A percentile compares a stretch with the other conserved stretches of the same genome.
Evolutionary conservation across 78 protist genomes (phyloP).

Genomic region (Blattamonas nauphoetae): DNA sequence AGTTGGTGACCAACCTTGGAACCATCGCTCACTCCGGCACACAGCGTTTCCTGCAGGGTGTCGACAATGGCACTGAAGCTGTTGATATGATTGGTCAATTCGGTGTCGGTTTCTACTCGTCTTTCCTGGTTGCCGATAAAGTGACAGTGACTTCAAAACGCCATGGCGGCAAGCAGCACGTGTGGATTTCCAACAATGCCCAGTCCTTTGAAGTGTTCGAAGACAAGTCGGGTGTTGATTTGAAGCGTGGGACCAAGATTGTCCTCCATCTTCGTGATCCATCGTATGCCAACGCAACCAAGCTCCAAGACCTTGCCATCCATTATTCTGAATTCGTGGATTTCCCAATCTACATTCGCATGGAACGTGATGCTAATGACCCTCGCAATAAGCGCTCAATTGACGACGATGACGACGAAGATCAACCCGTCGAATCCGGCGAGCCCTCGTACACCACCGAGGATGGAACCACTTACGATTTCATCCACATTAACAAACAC

Average conservation of each 20-base stretch:
- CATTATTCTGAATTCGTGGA: not conserved
- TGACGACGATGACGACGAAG: not conserved
- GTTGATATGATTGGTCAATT: too few relatives aligned
- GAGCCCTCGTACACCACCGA: constrained; percentile 27
- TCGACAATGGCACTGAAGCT: not conserved
- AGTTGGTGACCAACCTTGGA: constrained; percentile 46
- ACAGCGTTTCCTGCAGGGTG: not conserved
- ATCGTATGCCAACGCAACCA: too few relatives aligned
- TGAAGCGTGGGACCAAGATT: constrained; percentile 62
- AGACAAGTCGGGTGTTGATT: constrained; percentile 61
- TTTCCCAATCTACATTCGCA: not conserved
- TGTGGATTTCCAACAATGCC: constrained; percentile 86
- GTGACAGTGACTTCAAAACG: constrained; percentile 80
- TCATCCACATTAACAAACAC: constrained; percentile 70
- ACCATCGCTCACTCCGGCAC: constrained; percentile 86
- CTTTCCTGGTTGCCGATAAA: constrained; percentile 88
- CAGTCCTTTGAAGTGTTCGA: constrained; percentile 45
- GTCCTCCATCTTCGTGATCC: constrained; percentile 9
- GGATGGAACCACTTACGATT: constrained; percentile 30
- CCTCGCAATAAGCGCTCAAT: not conserved
- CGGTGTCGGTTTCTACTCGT: too few relatives aligned
- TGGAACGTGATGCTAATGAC: not conserved
- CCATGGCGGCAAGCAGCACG: constrained; percentile 76
- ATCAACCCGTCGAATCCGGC: not conserved
- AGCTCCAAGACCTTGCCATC: not conserved